Percentiles rank a stretch among this genome's conserved stretches.
phyloP scores from a whole-genome alignment of 164 flowering plant species.

The Sextonia rubra region DNA sequence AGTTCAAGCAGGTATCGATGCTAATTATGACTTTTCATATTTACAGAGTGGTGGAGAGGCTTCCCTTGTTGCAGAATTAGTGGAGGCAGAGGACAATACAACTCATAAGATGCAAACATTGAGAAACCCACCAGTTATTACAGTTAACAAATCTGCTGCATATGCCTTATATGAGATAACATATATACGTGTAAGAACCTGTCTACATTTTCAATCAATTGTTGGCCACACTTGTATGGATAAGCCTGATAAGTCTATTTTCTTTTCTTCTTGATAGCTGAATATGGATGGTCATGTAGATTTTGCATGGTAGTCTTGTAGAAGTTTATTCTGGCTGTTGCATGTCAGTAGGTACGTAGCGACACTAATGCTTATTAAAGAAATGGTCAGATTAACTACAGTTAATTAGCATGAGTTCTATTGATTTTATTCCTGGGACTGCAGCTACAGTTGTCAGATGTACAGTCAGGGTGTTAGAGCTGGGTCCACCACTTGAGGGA shows the following conservation, averaged over 20 bases:
- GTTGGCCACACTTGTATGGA: no score
- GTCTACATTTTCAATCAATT: background rate
- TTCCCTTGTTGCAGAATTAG: slow-evolving; percentile 80
- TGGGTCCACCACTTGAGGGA: no score
- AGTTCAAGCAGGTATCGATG: background rate
- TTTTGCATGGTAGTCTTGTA: background rate
- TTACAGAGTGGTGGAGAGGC: slow-evolving; percentile 80
- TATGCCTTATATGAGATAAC: slow-evolving; percentile 72
- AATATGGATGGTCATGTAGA: background rate
- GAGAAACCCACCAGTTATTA: slow-evolving; percentile 71
- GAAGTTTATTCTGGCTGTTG: background rate
- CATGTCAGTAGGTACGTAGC: no score
- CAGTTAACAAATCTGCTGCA: slow-evolving; percentile 77
- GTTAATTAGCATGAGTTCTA: background rate
- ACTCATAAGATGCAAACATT: slow-evolving; percentile 63
- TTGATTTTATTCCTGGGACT: background rate
- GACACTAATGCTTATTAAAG: no score
- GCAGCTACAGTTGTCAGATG: no score
- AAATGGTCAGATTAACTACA: background rate
- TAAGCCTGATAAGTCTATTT: no score
- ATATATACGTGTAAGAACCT: slow-evolving; percentile 58
- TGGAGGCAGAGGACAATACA: slow-evolving; percentile 81
- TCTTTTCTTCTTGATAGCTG: background rate
- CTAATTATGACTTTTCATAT: background rate
- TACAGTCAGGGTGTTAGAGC: no score